phyloP scores from a whole-genome alignment of 1,284 basidiomycete species.

The Melampsora medusae region DNA sequence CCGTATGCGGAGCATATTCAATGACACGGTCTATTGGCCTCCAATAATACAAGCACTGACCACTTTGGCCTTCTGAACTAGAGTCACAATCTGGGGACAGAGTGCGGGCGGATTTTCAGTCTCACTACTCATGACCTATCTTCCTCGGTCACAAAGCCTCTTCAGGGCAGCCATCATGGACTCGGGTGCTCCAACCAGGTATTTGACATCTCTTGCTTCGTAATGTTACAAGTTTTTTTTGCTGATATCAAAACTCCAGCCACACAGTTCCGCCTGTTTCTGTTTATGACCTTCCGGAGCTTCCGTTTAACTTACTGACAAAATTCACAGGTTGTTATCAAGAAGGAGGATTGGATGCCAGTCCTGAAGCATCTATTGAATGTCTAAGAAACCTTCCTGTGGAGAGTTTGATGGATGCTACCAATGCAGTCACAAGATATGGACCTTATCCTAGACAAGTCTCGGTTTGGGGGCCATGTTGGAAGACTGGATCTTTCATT shows the following conservation, averaged over 20 bases:
- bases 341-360: not conserved
- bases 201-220: slow-evolving; percentile 46
- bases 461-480: slow-evolving; percentile 34
- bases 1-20: slow-evolving; percentile 17
- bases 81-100: slow-evolving; percentile 41
- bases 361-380: not conserved
- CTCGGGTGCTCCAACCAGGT: slow-evolving; percentile 53
- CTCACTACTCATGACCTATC: slow-evolving; percentile 23
- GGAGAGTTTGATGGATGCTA: slow-evolving; percentile 18
- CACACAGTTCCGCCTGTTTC: slow-evolving; percentile 36
- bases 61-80: not conserved
- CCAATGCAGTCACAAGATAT: not conserved
- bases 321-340: slow-evolving; percentile 18
- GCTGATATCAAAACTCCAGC: slow-evolving; percentile 9
- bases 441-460: slow-evolving; percentile 29
- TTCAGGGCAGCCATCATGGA: slow-evolving; percentile 57
- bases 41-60: not conserved
- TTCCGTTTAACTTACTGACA: slow-evolving; percentile 48
- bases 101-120: slow-evolving; percentile 37
- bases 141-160: slow-evolving; percentile 41
- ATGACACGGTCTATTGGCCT: not conserved
- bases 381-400: slow-evolving; percentile 19
- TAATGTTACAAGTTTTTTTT: not conserved
- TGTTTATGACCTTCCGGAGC: slow-evolving; percentile 47
- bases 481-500: slow-evolving; percentile 25